A percentile compares a stretch with the other conserved stretches of the same genome.
phyloP scores from a whole-genome alignment of 345 rosid genomes.

The Eucalyptus curtisii region DNA sequence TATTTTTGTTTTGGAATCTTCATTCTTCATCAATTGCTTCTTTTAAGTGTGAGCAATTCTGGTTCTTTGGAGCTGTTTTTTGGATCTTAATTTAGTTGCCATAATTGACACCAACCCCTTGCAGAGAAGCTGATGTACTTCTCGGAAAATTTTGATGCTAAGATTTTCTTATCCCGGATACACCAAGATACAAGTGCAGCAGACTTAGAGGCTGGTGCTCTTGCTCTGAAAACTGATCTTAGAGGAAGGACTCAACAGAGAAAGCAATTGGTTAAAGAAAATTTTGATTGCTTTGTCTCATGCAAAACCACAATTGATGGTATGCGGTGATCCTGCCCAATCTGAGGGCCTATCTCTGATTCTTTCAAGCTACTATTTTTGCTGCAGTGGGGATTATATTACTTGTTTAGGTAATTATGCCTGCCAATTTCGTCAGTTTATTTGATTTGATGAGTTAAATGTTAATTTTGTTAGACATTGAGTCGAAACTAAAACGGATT shows the following conservation, averaged over 20 bases:
- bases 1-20: background rate
- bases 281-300: slow-evolving; percentile 98
- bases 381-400: background rate
- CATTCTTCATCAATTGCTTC: background rate
- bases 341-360: background rate
- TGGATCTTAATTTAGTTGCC: background rate
- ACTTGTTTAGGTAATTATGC: background rate
- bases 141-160: slow-evolving; percentile 83
- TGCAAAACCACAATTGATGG: slow-evolving; percentile 99
- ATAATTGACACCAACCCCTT: background rate
- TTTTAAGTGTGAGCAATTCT: background rate
- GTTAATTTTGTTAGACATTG: slow-evolving; percentile 45
- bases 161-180: slow-evolving; percentile 84
- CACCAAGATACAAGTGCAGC: slow-evolving; percentile 77
- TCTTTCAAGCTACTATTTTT: background rate
- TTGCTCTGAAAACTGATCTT: slow-evolving; percentile 88
- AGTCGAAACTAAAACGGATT: slow-evolving; percentile 86
- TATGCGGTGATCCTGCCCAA: slow-evolving; percentile 6
- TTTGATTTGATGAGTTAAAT: background rate
- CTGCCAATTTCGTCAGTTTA: background rate
- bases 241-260: slow-evolving; percentile 87
- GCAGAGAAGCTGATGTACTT: slow-evolving; percentile 89
- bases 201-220: slow-evolving; percentile 91
- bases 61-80: background rate
- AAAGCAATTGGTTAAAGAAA: slow-evolving; percentile 92